Percentiles rank a stretch among this genome's conserved stretches.
Evolutionary conservation across 331 rosid species (phyloP).

Genomic region (Acacia pycnantha): DNA sequence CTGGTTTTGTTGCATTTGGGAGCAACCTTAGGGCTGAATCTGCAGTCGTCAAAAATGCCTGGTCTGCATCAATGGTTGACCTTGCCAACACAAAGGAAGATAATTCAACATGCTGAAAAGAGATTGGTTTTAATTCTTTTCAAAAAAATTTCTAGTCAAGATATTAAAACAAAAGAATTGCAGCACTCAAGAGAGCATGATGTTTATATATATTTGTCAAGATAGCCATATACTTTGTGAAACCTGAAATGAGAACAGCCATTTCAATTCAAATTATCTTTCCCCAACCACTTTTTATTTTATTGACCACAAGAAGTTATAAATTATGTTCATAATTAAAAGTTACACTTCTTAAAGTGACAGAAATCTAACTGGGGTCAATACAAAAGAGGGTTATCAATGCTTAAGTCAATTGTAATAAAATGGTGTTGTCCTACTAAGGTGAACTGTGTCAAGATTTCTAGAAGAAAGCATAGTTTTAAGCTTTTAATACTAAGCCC

Average conservation of each 20-base stretch:
- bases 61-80: constrained; percentile 83
- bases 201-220: background rate
- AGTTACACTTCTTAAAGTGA: constrained; percentile 7
- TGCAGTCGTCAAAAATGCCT: constrained; percentile 82
- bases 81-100: constrained; percentile 50
- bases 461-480: background rate
- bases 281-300: background rate
- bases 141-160: background rate
- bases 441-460: background rate
- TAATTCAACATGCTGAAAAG: constrained; percentile 13
- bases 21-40: constrained; percentile 79
- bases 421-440: background rate
- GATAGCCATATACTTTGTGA: background rate
- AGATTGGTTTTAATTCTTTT: background rate
- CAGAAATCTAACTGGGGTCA: background rate
- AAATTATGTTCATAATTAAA: background rate
- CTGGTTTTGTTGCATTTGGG: constrained; percentile 63
- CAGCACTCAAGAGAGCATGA: constrained; percentile 5
- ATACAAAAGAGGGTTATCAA: background rate
- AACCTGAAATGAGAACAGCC: constrained; percentile 3
- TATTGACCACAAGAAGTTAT: background rate
- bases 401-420: background rate
- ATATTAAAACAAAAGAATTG: constrained; percentile 13
- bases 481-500: background rate
- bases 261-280: constrained; percentile 5